Evolutionary conservation across 225 moss, liverwort and hornwort species (phyloP).

Genomic region (Pseudoscleropodium purum): DNA sequence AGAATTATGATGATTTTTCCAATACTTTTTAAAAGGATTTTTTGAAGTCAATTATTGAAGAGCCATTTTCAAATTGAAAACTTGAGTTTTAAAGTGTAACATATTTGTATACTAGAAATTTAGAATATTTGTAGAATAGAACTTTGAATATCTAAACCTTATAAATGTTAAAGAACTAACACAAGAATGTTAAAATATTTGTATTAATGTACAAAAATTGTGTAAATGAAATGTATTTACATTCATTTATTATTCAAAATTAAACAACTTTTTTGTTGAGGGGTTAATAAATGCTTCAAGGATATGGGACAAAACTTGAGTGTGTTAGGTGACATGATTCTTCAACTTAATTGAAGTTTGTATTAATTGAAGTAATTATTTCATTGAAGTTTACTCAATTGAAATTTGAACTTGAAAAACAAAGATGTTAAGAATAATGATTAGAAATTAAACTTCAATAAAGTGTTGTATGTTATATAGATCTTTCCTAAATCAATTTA

Average conservation of each 20-base stretch:
- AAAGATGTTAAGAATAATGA: neutral
- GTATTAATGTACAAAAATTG: neutral
- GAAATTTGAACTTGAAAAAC: neutral
- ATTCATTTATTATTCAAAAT: neutral
- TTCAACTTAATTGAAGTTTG: neutral
- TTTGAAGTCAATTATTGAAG: neutral
- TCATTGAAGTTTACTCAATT: no score
- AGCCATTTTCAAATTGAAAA: neutral
- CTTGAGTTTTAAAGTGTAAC: no score
- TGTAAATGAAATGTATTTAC: neutral
- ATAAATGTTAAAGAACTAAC: neutral
- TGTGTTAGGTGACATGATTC: fast-evolving
- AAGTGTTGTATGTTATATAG: no score
- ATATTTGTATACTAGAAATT: no score
- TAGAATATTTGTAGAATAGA: neutral
- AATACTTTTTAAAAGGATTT: neutral
- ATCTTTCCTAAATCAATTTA: neutral
- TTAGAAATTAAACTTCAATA: neutral
- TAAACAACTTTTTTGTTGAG: neutral
- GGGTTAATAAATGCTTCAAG: neutral
- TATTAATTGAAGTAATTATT: no score
- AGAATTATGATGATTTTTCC: neutral
- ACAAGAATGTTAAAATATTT: neutral
- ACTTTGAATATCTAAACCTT: neutral
- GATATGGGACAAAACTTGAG: neutral